Percentiles rank a stretch among this genome's conserved stretches.
Evolutionary conservation across 768 basidiomycete species (phyloP).

Genomic region (Rickenella mellea): DNA sequence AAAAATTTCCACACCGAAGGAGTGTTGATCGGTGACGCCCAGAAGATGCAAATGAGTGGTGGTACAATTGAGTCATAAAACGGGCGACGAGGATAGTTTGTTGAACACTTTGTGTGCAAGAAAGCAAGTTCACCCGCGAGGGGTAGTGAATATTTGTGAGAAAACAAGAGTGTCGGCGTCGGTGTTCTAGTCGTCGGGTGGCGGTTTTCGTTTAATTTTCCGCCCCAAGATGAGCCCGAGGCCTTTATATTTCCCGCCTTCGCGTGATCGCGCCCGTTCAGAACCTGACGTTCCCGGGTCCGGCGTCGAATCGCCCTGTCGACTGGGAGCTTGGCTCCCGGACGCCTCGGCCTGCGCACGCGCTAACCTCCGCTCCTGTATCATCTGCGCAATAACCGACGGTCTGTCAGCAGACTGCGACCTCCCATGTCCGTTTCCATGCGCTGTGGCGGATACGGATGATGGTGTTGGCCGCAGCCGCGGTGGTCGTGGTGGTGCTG

Average conservation of each 20-base stretch:
- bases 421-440: no score
- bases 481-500: constrained; percentile 12
- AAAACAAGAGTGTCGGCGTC: no score
- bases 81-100: no score
- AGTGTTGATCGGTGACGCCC: no score
- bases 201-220: constrained; percentile 9
- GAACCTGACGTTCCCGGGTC: constrained; percentile 13
- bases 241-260: constrained; percentile 12
- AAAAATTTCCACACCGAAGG: no score
- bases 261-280: constrained; percentile 6
- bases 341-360: constrained; percentile 8
- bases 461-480: constrained; percentile 13
- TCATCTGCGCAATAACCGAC: constrained; percentile 24
- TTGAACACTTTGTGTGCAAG: no score
- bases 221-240: constrained; percentile 10
- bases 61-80: no score
- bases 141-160: no score
- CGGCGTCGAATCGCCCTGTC: constrained; percentile 18
- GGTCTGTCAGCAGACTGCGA: constrained; percentile 13
- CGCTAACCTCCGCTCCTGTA: constrained; percentile 13
- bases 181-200: constrained; percentile 5
- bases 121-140: no score
- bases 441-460: constrained; percentile 16
- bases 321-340: no score
- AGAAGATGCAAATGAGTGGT: no score